Percentiles rank a stretch among this genome's conserved stretches.
Evolutionary conservation across 2,329 filamentous ascomycete genomes (phyloP).

Genomic region (Bipolaris oryzae): DNA sequence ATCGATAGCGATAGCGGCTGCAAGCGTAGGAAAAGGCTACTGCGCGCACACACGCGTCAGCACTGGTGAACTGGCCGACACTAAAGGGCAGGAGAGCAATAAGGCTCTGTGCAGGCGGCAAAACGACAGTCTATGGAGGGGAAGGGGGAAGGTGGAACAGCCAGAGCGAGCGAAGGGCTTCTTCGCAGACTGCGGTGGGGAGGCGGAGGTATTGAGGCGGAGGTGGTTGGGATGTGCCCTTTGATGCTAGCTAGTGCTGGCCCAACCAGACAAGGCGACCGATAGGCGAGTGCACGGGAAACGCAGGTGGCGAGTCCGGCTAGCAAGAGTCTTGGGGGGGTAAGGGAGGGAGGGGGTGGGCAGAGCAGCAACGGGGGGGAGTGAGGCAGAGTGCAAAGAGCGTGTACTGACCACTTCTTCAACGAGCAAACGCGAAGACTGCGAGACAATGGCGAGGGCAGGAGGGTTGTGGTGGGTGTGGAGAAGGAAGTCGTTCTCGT

Average conservation of each 20-base stretch:
- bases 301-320: conserved; percentile 28
- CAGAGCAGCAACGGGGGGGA: not conserved
- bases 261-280: conserved; percentile 40
- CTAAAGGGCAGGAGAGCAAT: conserved; percentile 8
- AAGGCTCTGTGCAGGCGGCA: conserved; percentile 11
- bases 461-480: conserved; percentile 19
- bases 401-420: conserved; percentile 32
- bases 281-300: conserved; percentile 50
- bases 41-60: conserved; percentile 33
- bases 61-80: no score
- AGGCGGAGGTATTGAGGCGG: conserved; percentile 48
- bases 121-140: conserved; percentile 31
- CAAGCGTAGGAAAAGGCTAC: conserved; percentile 34
- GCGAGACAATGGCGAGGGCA: conserved; percentile 16
- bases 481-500: conserved; percentile 42
- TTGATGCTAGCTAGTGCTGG: conserved; percentile 49
- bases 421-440: conserved; percentile 28
- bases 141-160: conserved; percentile 10
- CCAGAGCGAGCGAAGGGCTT: conserved; percentile 31
- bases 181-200: conserved; percentile 40
- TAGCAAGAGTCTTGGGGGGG: not conserved
- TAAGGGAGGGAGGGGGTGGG: not conserved
- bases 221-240: conserved; percentile 51
- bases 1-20: conserved; percentile 37
- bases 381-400: not conserved